A percentile compares a stretch with the other conserved stretches of the same genome.
These are phyloP conservation scores for Cladophialophora carrionii DNA, from an alignment of 2,329 filamentous ascomycete species.

Conservation along the genomic window DNA sequence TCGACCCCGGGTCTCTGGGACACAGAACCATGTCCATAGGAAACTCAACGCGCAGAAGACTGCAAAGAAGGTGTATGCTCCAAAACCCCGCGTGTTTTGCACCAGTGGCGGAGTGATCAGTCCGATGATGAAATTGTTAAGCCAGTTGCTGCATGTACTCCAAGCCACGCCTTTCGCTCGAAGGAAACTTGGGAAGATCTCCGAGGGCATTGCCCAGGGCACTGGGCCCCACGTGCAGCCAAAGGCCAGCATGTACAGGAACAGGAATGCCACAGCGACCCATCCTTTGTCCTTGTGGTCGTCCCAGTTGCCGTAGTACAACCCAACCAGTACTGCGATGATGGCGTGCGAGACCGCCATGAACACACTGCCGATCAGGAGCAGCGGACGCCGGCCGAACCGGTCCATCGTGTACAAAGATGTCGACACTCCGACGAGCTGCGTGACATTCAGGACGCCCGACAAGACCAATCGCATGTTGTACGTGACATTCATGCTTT, in stretches of 20 bases:
- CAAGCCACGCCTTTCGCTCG: conserved; percentile 69
- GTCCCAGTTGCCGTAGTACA: conserved; percentile 57
- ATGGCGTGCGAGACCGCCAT: conserved; percentile 56
- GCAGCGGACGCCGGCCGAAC: conserved; percentile 52
- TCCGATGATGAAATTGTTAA: conserved; percentile 67
- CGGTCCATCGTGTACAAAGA: conserved; percentile 56
- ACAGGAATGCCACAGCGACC: conserved; percentile 61
- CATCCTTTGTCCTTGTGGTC: conserved; percentile 58
- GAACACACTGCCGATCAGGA: conserved; percentile 51
- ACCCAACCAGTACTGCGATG: conserved; percentile 59
- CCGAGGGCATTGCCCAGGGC: conserved; percentile 50
- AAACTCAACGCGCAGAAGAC: conserved; percentile 56
- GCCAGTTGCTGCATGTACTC: conserved; percentile 66
- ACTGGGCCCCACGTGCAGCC: conserved; percentile 57
- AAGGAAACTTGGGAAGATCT: conserved; percentile 66
- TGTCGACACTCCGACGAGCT: conserved; percentile 52
- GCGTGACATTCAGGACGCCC: conserved; percentile 57
- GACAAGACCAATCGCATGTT: conserved; percentile 59
- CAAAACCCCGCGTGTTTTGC: conserved; percentile 56
- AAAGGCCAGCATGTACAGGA: conserved; percentile 67
- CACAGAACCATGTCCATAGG: conserved; percentile 58
- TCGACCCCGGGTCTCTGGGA: conserved; percentile 62
- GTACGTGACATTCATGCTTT: conserved; percentile 51
- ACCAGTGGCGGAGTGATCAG: conserved; percentile 68
- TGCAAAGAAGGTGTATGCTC: conserved; percentile 63